phyloP scores from a whole-genome alignment of 1,284 basidiomycete genomes.

The Volvariella volvacea region DNA sequence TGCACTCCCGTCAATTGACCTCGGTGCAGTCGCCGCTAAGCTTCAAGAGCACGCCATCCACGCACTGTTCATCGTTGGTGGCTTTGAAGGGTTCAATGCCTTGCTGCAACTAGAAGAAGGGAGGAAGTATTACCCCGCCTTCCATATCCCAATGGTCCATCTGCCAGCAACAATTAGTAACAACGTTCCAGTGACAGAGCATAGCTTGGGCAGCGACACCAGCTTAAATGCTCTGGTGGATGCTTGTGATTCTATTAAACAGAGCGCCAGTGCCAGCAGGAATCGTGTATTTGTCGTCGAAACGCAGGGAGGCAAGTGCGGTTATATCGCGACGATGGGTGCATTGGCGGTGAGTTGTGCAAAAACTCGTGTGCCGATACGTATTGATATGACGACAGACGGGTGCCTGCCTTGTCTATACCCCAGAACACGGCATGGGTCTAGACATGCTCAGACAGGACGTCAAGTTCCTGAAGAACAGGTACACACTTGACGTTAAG shows the following conservation, averaged over 20 bases:
- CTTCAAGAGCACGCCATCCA: slow-evolving; percentile 86
- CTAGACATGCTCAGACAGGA: slow-evolving; percentile 80
- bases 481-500: slow-evolving; percentile 82
- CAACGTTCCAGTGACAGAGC: slow-evolving; percentile 97
- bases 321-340: slow-evolving; percentile 93
- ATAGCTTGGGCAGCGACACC: slow-evolving; percentile 92
- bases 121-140: slow-evolving; percentile 78
- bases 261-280: slow-evolving; percentile 91
- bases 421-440: slow-evolving; percentile 86
- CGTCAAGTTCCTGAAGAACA: slow-evolving; percentile 83
- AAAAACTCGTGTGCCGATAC: neutral
- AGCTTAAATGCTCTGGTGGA: slow-evolving; percentile 96
- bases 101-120: slow-evolving; percentile 77
- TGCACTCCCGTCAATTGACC: slow-evolving; percentile 76
- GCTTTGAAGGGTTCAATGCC: slow-evolving; percentile 91
- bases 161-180: slow-evolving; percentile 95
- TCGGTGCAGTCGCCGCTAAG: slow-evolving; percentile 83
- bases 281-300: slow-evolving; percentile 98
- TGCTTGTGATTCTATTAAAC: slow-evolving; percentile 97
- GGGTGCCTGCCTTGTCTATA: slow-evolving; percentile 91
- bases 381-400: slow-evolving; percentile 40
- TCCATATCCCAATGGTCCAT: slow-evolving; percentile 92
- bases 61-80: slow-evolving; percentile 86
- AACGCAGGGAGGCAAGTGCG: slow-evolving; percentile 95
- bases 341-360: slow-evolving; percentile 75